Conservation (phyloP, 225 moss, liverwort and hornwort genomes). For the Polytrichum formosum region DNA sequence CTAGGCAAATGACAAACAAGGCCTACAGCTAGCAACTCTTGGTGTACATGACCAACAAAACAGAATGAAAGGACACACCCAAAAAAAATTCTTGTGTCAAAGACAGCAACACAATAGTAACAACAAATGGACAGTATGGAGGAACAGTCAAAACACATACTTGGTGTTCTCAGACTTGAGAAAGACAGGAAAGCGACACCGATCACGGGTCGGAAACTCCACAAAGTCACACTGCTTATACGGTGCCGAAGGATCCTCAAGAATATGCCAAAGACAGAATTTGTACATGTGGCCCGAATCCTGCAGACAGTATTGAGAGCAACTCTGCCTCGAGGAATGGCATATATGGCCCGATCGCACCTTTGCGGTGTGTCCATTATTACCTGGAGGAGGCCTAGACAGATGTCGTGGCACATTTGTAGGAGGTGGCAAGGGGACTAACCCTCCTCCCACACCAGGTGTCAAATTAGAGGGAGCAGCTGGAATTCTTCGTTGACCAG, state of each 20-base stretch:
- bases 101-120: too few relatives aligned
- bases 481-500: conserved; percentile 29
- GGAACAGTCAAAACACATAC: conserved; percentile 23
- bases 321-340: conserved; percentile 61
- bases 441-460: conserved; percentile 15
- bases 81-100: too few relatives aligned
- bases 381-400: conserved; percentile 29
- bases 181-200: conserved; percentile 80
- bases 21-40: too few relatives aligned
- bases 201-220: conserved; percentile 55
- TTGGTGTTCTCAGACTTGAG: conserved; percentile 65
- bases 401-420: conserved; percentile 35
- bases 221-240: conserved; percentile 87
- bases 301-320: conserved; percentile 87
- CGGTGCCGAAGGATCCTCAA: conserved; percentile 78
- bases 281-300: conserved; percentile 29
- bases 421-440: conserved; percentile 21
- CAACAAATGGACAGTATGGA: not conserved
- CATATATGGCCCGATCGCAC: conserved; percentile 56
- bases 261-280: conserved; percentile 84
- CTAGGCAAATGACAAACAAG: too few relatives aligned
- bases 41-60: too few relatives aligned
- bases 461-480: conserved; percentile 16
- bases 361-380: conserved; percentile 14
- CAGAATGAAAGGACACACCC: too few relatives aligned